phyloP scores from a whole-genome alignment of 1,139 yeast species.

The Blastobotrys ciferrii region DNA sequence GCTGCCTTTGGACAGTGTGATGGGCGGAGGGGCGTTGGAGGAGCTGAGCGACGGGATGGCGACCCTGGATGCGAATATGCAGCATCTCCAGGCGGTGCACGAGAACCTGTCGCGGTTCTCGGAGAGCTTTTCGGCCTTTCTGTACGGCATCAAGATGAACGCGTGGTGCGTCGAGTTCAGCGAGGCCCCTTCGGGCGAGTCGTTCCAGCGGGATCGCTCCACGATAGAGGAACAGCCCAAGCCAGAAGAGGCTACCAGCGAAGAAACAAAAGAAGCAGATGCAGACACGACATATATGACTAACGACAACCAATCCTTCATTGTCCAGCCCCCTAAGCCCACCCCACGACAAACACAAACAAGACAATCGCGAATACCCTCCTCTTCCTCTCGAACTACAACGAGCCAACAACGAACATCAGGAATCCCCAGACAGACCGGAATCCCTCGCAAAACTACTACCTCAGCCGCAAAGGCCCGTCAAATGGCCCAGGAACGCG shows the following conservation, averaged over 20 bases:
- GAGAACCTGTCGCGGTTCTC: slow-evolving; percentile 53
- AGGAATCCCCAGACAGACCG: slow-evolving; percentile 8
- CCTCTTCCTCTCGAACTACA: neutral
- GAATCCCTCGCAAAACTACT: slow-evolving; percentile 5
- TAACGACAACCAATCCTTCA: slow-evolving; percentile 21
- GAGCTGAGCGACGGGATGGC: slow-evolving; percentile 54
- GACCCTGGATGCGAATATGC: slow-evolving; percentile 53
- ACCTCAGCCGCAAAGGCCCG: slow-evolving; percentile 5
- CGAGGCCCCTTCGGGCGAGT: slow-evolving; percentile 42
- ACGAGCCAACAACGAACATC: slow-evolving; percentile 2
- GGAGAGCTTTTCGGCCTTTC: slow-evolving; percentile 61
- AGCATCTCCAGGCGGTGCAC: slow-evolving; percentile 49
- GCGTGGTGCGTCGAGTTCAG: slow-evolving; percentile 68
- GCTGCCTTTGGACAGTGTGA: slow-evolving; percentile 26
- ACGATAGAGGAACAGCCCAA: slow-evolving; percentile 8
- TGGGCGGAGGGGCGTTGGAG: slow-evolving; percentile 28
- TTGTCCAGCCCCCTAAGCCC: slow-evolving; percentile 16
- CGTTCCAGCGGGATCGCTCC: slow-evolving; percentile 26
- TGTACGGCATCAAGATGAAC: slow-evolving; percentile 62
- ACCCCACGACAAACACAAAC: neutral
- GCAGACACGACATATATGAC: slow-evolving; percentile 22
- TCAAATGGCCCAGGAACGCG: slow-evolving; percentile 9
- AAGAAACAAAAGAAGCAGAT: slow-evolving; percentile 10
- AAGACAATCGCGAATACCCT: neutral
- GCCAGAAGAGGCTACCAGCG: slow-evolving; percentile 5